phyloP scores from a whole-genome alignment of 176 grass and related monocot genomes.

The Oryza meyeriana region DNA sequence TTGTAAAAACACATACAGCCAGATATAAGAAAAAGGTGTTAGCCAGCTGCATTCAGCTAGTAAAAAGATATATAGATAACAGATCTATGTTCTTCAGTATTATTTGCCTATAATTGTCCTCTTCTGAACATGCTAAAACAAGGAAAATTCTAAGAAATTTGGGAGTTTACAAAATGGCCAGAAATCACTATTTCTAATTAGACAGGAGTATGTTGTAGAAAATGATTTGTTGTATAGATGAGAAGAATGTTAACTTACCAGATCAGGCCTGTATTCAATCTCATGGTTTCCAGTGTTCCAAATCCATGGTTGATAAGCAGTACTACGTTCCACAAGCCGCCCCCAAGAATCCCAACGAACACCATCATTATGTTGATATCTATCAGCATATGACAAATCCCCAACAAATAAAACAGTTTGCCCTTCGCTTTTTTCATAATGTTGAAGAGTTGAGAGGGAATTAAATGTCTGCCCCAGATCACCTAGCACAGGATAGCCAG shows the following conservation, averaged over 20 bases:
- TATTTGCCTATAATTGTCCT: not conserved
- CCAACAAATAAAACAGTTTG: slow-evolving; percentile 82
- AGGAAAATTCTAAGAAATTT: not conserved
- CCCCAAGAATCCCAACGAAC: slow-evolving; percentile 92
- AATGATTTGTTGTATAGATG: not conserved
- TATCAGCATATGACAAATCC: slow-evolving; percentile 94
- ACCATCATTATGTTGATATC: slow-evolving; percentile 81
- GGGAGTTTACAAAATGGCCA: not conserved
- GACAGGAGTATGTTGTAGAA: not conserved
- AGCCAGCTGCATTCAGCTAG: not conserved
- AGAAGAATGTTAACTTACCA: slow-evolving; percentile 52
- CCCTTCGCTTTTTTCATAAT: slow-evolving; percentile 75
- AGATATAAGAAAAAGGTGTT: not conserved
- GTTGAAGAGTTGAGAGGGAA: slow-evolving; percentile 92
- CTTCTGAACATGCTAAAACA: slow-evolving; percentile 19
- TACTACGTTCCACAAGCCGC: slow-evolving; percentile 69
- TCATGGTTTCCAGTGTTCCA: slow-evolving; percentile 91
- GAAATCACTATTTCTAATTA: not conserved
- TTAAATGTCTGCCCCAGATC: slow-evolving; percentile 98
- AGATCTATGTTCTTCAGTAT: not conserved
- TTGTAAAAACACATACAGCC: not conserved
- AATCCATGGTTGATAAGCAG: slow-evolving; percentile 94
- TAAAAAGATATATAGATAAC: not conserved
- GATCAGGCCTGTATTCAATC: slow-evolving; percentile 92
- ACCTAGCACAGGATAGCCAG: slow-evolving; percentile 46